Percentiles rank a stretch among this genome's conserved stretches.
These are phyloP conservation scores for Boletellus ananiceps DNA, from an alignment of 768 basidiomycete genomes.

Conservation along the genomic window DNA sequence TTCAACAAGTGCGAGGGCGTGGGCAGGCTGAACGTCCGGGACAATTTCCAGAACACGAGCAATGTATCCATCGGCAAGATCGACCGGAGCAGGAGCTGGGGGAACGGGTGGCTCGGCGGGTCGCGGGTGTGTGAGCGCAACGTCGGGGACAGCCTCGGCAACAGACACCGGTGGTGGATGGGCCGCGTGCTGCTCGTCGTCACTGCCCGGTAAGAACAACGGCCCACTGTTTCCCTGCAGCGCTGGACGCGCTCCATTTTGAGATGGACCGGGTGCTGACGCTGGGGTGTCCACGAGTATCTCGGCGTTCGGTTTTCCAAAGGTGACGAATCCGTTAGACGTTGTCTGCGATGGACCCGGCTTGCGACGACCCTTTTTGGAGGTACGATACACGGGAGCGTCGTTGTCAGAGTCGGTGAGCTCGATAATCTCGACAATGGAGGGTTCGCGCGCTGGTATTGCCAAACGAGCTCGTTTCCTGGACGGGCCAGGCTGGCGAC, in stretches of 20 bases:
- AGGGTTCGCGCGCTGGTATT: conserved; percentile 2
- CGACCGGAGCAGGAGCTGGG: conserved; percentile 11
- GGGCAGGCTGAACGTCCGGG: conserved; percentile 61
- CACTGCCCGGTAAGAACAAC: conserved; percentile 38
- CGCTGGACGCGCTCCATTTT: conserved; percentile 1
- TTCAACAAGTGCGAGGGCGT: conserved; percentile 47
- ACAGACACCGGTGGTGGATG: neutral
- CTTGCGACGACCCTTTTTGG: neutral
- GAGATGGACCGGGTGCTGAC: conserved; percentile 11
- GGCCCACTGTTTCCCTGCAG: conserved; percentile 13
- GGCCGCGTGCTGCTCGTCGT: conserved; percentile 25
- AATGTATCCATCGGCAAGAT: conserved; percentile 30
- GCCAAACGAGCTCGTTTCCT: conserved; percentile 12
- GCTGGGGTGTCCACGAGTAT: conserved; percentile 9
- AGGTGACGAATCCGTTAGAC: neutral
- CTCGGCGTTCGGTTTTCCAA: conserved; percentile 11
- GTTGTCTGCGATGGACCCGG: conserved; percentile 4
- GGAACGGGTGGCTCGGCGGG: conserved; percentile 2
- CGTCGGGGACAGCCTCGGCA: neutral
- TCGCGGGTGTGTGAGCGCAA: neutral
- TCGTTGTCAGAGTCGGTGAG: conserved; percentile 50
- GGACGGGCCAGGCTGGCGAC: conserved; percentile 15
- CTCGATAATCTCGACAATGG: conserved; percentile 40
- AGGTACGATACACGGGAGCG: neutral
- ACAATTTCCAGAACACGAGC: conserved; percentile 62